phyloP scores from a whole-genome alignment of 306 rosid species.

The Lathyrus aphaca region DNA sequence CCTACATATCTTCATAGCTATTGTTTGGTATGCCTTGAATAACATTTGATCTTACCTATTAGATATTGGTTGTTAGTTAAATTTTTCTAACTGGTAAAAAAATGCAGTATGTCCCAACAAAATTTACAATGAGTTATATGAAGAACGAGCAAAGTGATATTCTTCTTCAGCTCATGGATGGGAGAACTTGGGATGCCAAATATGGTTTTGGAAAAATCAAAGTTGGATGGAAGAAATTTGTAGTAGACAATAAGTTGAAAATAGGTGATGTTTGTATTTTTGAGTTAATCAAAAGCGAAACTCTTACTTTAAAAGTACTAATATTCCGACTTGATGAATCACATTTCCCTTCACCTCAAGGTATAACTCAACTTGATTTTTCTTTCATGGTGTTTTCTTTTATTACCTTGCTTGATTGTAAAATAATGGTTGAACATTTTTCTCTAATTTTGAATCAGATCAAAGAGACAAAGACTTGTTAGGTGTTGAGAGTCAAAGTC shows the following conservation, averaged over 20 bases:
- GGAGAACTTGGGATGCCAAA: slow-evolving; percentile 6
- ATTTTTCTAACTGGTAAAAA: background rate
- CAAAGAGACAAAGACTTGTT: background rate
- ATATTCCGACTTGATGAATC: background rate
- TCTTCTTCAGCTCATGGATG: slow-evolving; percentile 4
- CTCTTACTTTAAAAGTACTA: slow-evolving; percentile 18
- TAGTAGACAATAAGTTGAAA: slow-evolving; percentile 25
- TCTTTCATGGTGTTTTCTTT: background rate
- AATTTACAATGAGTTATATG: slow-evolving; percentile 4
- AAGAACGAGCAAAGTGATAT: background rate
- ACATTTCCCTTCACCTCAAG: background rate
- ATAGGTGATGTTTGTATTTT: slow-evolving; percentile 26
- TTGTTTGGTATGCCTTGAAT: slow-evolving; percentile 18
- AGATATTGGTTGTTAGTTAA: background rate
- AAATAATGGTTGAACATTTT: background rate
- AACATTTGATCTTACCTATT: background rate
- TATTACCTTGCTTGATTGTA: background rate
- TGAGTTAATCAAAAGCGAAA: slow-evolving; percentile 4
- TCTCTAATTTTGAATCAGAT: background rate
- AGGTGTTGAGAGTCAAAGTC: background rate
- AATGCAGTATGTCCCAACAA: slow-evolving; percentile 20
- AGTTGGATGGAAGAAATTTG: slow-evolving; percentile 52
- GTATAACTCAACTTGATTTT: background rate
- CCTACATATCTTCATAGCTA: background rate
- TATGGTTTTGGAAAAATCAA: background rate